Base-by-base conservation (phyloP, 2,329 filamentous ascomycete species). In the Elsinoe batatas region DNA sequence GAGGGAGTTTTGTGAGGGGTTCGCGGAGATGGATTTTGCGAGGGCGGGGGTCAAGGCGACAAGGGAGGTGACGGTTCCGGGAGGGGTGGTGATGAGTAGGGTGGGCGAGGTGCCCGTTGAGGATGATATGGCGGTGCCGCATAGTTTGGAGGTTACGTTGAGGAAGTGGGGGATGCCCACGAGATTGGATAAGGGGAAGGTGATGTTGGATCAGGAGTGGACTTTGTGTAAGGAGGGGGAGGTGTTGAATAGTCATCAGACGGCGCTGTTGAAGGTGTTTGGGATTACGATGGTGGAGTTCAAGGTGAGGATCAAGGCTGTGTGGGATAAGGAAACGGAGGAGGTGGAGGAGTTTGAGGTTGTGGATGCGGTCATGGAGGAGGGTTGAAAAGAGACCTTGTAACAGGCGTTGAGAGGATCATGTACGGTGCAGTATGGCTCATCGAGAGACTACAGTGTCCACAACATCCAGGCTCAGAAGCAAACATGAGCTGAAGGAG, bases 181-280 rank as follows among this genome's bases (percentile, higher is more conserved):
- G 53, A 82, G 85, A 65, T 81, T 98, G 75, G 81, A 90, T 58
- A 89, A 88, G 77, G 93, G 93, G 57, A 89, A 86, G 73, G 87
- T 98, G 44, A 82, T 88, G 61, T 76, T 97, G 51, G 84, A 86
- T 63, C 78, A 77, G 50, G 76, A 76, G 20, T 94, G 91, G 68
- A 79, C 79, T 8, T 83, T 98, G 50, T 97, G 91, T 74, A 83
- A 83, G 65, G 84, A 90, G 71, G 93, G 91, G 10, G 82, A 96
- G 67, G 79, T 83, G 43, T 74, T 98, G 62, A 91, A 96, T 72
- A 91, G 87, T 62, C 81, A 91, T 64, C 93, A 98, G 79, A 96
- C 93, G 57, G 85, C 90, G 61, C 74, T 98, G 67, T 72, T 98
- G 71, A 97, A 97, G 81, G 78, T 95, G 65, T 97, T 98, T 73